These are phyloP conservation scores for Ploettnerulaceae sp. DNA, from an alignment of 2,329 filamentous ascomycete genomes.

Conservation along the genomic window DNA sequence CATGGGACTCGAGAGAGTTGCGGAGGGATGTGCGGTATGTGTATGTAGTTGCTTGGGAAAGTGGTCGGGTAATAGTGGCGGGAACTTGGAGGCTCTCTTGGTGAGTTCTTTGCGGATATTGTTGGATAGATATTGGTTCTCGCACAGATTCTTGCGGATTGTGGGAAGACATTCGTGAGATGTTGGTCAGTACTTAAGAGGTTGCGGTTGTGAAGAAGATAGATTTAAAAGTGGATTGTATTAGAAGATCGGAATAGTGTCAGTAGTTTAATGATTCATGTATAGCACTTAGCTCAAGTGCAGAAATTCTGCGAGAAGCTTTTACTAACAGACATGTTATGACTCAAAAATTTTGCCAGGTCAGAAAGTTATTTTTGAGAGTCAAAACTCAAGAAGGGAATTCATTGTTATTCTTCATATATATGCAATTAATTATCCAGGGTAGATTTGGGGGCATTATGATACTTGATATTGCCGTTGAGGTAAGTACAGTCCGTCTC, in stretches of 20 bases:
- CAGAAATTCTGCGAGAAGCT: no score
- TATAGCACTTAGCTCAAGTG: no score
- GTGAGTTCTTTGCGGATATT: background rate
- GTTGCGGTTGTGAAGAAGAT: background rate
- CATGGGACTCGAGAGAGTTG: background rate
- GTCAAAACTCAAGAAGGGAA: no score
- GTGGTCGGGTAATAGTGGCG: background rate
- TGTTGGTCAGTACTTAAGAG: background rate
- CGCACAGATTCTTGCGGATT: background rate
- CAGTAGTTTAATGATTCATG: no score
- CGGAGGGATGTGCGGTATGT: background rate
- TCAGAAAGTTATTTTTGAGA: no score
- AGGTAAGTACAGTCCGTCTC: no score
- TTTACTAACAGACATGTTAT: no score
- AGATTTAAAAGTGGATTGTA: background rate
- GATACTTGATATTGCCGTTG: no score
- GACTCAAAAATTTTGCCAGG: no score
- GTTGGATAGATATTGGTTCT: background rate
- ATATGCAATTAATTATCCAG: no score
- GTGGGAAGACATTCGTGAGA: background rate
- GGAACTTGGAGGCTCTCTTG: background rate
- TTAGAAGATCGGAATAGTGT: background rate
- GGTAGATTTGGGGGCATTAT: no score
- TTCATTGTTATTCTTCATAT: no score
- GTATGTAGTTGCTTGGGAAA: constrained; percentile 1